A percentile compares a stretch with the other conserved stretches of the same genome.
phyloP scores from a whole-genome alignment of 441 rosid genomes.

The Theobroma grandiflorum region DNA sequence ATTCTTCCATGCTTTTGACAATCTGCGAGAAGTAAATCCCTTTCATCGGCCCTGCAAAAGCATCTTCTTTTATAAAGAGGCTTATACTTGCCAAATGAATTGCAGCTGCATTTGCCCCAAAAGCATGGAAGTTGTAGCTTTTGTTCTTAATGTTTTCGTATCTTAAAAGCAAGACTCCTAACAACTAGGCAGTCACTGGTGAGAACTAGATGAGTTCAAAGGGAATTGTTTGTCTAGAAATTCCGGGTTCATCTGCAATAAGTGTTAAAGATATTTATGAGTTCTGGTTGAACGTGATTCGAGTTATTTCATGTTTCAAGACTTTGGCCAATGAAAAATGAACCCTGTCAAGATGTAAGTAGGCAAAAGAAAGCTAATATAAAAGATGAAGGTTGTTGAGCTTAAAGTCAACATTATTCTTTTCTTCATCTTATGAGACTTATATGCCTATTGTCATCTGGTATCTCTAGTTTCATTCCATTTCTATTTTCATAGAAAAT shows the following conservation, averaged over 20 bases:
- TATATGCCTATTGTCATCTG: background rate
- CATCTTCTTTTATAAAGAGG: background rate
- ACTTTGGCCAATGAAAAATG: background rate
- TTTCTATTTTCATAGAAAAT: background rate
- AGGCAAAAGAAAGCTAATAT: background rate
- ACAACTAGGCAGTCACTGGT: background rate
- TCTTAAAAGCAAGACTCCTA: background rate
- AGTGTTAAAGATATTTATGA: background rate
- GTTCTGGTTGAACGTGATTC: background rate
- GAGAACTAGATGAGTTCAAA: background rate
- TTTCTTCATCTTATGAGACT: background rate
- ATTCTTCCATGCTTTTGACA: background rate
- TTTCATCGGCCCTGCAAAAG: background rate
- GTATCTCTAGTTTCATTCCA: background rate
- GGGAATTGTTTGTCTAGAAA: background rate
- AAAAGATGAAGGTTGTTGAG: background rate
- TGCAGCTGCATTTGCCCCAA: background rate
- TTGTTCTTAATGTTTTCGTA: background rate
- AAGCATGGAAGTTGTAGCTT: slow-evolving; percentile 1
- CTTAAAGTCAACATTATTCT: background rate
- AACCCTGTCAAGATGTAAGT: background rate
- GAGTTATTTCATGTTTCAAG: background rate
- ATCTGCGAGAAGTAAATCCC: background rate
- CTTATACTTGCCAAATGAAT: background rate
- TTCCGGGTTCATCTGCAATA: background rate